Evolutionary conservation across 31 red algal genomes (phyloP).

Genomic region (Odonthalia washingtoniensis): DNA sequence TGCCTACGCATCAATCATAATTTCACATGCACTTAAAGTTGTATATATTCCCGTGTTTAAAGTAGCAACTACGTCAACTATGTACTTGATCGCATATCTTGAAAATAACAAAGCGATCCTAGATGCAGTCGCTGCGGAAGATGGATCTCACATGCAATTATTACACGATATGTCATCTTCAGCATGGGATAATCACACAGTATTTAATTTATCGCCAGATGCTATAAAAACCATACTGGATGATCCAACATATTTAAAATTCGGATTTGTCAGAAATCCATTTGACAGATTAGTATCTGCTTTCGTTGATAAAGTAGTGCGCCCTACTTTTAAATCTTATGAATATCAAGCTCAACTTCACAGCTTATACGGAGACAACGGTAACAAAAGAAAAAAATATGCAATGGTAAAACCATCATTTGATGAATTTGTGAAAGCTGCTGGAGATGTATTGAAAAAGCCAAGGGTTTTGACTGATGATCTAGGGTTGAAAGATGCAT

Average conservation of each 20-base stretch:
- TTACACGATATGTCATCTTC: constrained; percentile 56
- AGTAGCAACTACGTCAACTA: constrained; percentile 54
- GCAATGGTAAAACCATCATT: constrained; percentile 53
- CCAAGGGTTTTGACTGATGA: background rate
- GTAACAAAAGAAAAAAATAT: background rate
- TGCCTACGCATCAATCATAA: constrained; percentile 63
- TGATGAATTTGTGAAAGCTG: constrained; percentile 40
- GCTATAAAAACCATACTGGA: constrained; percentile 32
- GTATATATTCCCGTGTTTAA: constrained; percentile 67
- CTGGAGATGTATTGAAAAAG: constrained; percentile 35
- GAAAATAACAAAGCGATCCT: constrained; percentile 45
- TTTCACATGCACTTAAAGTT: constrained; percentile 50
- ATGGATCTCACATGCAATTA: background rate
- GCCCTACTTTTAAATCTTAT: constrained; percentile 17
- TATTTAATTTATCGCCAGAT: constrained; percentile 9
- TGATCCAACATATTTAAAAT: constrained; percentile 64
- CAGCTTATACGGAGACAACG: constrained; percentile 58
- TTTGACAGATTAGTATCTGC: constrained; percentile 61
- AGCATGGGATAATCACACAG: constrained; percentile 37
- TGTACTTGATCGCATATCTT: constrained; percentile 63
- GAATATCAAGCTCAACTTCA: constrained; percentile 72
- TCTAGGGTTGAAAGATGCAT: constrained; percentile 26
- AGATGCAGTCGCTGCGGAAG: background rate
- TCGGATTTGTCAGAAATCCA: constrained; percentile 81
- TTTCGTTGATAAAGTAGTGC: constrained; percentile 72